phyloP scores from a whole-genome alignment of 345 rosid genomes.

The Hibiscus syriacus region DNA sequence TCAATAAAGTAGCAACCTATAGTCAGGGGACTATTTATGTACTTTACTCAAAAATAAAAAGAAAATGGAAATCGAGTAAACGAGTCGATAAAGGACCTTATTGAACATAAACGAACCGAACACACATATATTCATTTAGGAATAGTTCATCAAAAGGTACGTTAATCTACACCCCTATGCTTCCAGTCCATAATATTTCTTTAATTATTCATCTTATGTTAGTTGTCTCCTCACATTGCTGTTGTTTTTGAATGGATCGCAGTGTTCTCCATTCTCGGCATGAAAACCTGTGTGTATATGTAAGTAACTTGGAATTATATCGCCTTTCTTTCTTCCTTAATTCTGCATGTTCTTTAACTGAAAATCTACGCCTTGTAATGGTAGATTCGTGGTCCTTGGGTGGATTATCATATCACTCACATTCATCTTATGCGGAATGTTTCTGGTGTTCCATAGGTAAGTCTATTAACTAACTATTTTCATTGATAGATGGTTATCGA shows the following conservation, averaged over 20 bases:
- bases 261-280: conserved; percentile 43
- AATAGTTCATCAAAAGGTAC: no score
- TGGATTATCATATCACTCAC: conserved; percentile 49
- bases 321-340: neutral
- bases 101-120: no score
- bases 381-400: conserved; percentile 41
- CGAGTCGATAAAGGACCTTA: no score
- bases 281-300: conserved; percentile 36
- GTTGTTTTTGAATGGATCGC: neutral
- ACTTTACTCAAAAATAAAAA: no score
- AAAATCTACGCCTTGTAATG: neutral
- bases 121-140: no score
- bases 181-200: no score
- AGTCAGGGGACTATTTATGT: no score
- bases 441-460: conserved; percentile 56
- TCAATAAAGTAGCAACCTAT: no score
- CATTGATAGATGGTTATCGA: neutral
- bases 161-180: no score
- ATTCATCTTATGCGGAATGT: conserved; percentile 35
- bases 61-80: no score
- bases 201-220: neutral
- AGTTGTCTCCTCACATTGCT: neutral
- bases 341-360: neutral
- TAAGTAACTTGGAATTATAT: conserved; percentile 18
- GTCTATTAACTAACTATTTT: neutral